These are phyloP conservation scores for Alternaria angustiovoidea DNA, from an alignment of 2,329 filamentous ascomycete species.

Conservation along the genomic window DNA sequence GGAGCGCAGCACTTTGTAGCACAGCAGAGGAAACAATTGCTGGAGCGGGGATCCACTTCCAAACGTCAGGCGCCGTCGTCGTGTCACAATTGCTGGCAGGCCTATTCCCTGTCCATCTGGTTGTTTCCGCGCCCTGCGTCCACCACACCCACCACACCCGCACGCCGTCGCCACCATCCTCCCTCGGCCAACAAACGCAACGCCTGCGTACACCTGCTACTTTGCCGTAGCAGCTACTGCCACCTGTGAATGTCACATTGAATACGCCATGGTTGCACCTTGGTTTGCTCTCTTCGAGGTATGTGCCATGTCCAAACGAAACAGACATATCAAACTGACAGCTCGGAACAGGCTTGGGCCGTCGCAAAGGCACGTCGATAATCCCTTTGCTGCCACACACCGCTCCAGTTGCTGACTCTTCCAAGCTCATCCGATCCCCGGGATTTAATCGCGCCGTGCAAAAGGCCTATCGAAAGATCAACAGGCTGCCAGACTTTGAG, in stretches of 20 bases:
- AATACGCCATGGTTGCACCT: slow-evolving; percentile 33
- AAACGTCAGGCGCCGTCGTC: slow-evolving; percentile 18
- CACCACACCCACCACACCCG: neutral
- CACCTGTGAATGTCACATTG: neutral
- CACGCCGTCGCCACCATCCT: slow-evolving; percentile 5
- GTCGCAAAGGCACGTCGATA: slow-evolving; percentile 43
- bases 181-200: slow-evolving; percentile 9
- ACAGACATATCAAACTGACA: slow-evolving; percentile 27
- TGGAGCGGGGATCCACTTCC: neutral
- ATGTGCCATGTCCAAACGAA: slow-evolving; percentile 15
- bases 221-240: slow-evolving; percentile 3
- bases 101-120: slow-evolving; percentile 10
- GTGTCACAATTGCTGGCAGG: slow-evolving; percentile 5
- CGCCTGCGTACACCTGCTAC: slow-evolving; percentile 4
- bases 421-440: slow-evolving; percentile 61
- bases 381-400: neutral
- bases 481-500: slow-evolving; percentile 55
- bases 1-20: neutral
- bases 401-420: neutral
- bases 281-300: slow-evolving; percentile 47
- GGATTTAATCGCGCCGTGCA: slow-evolving; percentile 64
- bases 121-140: neutral
- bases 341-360: slow-evolving; percentile 47
- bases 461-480: slow-evolving; percentile 58
- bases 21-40: neutral